Evolutionary conservation across 495 filamentous ascomycete genomes (phyloP).

Genomic region (Hyaloscypha hepaticicola): DNA sequence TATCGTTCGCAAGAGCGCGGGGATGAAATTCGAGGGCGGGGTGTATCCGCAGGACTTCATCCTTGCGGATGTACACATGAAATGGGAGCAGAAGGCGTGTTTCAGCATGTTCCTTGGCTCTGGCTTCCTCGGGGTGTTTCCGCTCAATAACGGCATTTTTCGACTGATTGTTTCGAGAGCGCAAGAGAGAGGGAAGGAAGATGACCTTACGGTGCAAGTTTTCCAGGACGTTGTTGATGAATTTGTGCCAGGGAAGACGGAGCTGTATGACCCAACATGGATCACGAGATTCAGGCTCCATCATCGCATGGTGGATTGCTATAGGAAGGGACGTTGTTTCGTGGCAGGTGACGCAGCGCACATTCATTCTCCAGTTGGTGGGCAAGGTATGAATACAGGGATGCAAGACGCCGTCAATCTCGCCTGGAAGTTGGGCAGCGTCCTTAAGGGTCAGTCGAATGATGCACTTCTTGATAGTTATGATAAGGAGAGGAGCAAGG

Average conservation of each 20-base stretch:
- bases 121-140: constrained; percentile 35
- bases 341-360: constrained; percentile 53
- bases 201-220: constrained; percentile 12
- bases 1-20: constrained; percentile 39
- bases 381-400: constrained; percentile 50
- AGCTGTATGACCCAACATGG: constrained; percentile 19
- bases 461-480: constrained; percentile 34
- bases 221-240: constrained; percentile 7
- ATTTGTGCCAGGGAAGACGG: constrained; percentile 8
- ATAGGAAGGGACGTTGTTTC: constrained; percentile 32
- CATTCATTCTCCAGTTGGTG: constrained; percentile 48
- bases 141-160: constrained; percentile 31
- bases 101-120: constrained; percentile 31
- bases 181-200: not conserved
- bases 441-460: constrained; percentile 12
- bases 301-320: constrained; percentile 24
- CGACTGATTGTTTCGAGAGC: constrained; percentile 34
- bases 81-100: constrained; percentile 33
- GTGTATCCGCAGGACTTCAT: constrained; percentile 45
- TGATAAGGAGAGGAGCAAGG: constrained; percentile 30
- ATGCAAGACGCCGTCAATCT: constrained; percentile 49
- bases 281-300: constrained; percentile 23
- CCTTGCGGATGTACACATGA: constrained; percentile 43
- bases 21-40: constrained; percentile 43
- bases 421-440: constrained; percentile 44